Evolutionary conservation across 768 basidiomycete genomes (phyloP), one percentile per base, ranked within the genome.

Genomic region (Dacryopinax spathularia): DNA sequence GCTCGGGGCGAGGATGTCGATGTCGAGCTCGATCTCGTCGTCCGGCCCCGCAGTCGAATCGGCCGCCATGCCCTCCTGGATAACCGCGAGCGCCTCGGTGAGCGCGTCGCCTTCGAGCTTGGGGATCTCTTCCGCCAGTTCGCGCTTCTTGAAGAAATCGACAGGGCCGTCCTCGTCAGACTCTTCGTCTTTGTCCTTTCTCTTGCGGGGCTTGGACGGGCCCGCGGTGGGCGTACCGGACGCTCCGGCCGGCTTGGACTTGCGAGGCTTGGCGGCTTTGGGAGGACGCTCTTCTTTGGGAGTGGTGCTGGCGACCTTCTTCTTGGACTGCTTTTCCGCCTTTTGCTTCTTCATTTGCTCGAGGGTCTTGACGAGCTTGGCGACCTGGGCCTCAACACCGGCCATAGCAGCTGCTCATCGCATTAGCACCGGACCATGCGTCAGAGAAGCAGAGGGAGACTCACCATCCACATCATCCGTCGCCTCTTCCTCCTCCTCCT

Each of bases 11-110:
- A 99, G 79, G 37, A 84, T 78, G 71, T 98, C 96, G 71, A 99
- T 98, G 75, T 99, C 96, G 41, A 99, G 83, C 74, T 99, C 96
- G 70, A 99, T 97, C 77, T 99, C 96, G 75, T 97, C 92, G 64
- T 72, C 69, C 59, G 71, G 70, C 68, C 73, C 68, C 60, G 43
- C 29, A 36, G 48, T 22, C 25, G 25, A 27, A 9, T 56, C 48
- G 10, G 12, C 15, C 2, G 94, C 93, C 34, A 94, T 88, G 22
- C 89, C 91, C 72, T 91, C 88, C 69, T 95, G 89, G 65, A 98
- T 97, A 72, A 97, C 93, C 70, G 89, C 83, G 70, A 98, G 93
- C 62, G 96, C 95, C 71, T 84, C 85, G 74, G 91, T 88, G 65
- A 98, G 76, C 72, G 88, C 88, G 61, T 80, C 73, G 22, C 86